Base-by-base conservation (phyloP, 179 eudicot genomes). In the Drosera spatulata region DNA sequence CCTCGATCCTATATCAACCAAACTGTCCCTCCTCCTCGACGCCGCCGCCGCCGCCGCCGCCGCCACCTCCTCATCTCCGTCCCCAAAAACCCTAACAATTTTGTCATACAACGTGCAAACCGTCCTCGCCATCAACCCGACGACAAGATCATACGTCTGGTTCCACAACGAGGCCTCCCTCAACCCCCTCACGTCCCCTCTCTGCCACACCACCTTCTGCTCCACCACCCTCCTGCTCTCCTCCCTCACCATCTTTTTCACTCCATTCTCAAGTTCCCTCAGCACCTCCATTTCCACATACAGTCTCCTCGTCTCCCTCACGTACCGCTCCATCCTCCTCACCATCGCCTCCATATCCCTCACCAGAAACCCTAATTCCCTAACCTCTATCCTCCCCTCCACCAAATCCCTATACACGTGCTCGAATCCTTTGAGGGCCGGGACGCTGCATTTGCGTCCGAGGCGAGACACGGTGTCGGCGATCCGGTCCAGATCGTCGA, bases 281-380 rank as follows among this genome's bases (percentile, higher is more conserved):
- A 89, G 62, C 37, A 86, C 94, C 77, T 80, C 97, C 69, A 93
- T 55, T 66, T 89, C 91, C 10, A 60, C 45, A 63, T 88, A 84
- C 68, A 91, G 62, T 53, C 50, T 69, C 1, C 84, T 73, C 5
- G 97, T 93, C n/a, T 82, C 72, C 44, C 66, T 61, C 56, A 89
- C 94, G 65, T 69, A 83, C 61, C 91, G 77, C 71, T 93, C 97
- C 88, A 93, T 75, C 67, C 80, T 93, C 79, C 68, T 73, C 56
- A 89, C 75, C 91, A 77, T 86, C 8, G 77, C 71, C 2, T 93
- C 99, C 95, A 89, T 86, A 64, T 89, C 88, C 79, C 81, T 93
- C 3, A 81, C 93, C 71, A 82, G 50, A 67, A 82, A 78, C 60
- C 86, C 86, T 51, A 84, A 63, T 41, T 72, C 82, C 56, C 71